Evolutionary conservation across 2,329 filamentous ascomycete species (phyloP), one percentile per base, ranked within the genome.

Genomic region (Albifimbria verrucaria): DNA sequence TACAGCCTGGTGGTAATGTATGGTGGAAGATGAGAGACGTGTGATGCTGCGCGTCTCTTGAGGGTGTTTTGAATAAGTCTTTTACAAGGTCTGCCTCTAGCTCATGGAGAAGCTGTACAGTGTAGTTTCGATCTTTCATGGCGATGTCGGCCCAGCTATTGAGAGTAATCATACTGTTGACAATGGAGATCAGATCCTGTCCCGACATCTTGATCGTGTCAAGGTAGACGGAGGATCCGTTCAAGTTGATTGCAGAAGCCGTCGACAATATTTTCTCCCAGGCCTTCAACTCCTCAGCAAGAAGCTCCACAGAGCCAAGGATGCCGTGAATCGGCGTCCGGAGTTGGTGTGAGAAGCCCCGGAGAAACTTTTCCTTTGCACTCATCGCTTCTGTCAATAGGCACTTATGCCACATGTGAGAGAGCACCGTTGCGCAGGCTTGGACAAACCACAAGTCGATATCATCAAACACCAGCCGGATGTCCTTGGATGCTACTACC

Each of bases 281-380:
- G 3, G 59, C 57, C 24, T 62, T 66, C 0, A 76, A 52, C 36
- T 77, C 75, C 51, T 77, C 75, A 0, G 67, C 68, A 1, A 77
- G 60, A 0, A 78, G 58, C 17, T 78, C 66, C 1, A 60, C 60
- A 1, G 64, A 66, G 1, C 66, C 68, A 0, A 78, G 64, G 2
- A 78, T 75, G 0, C 75, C 76, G 28, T 78, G 76, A 4, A 78
- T 76, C 0, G 76, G 76, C 1, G 76, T 78, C 36, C 76, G 68
- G 0, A 78, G 68, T 32, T 77, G 73, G 50, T 78, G 76, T 0
- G 73, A 76, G 9, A 78, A 69, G 0, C 74, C 72, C 4, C 75
- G 66, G 1, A 78, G 61, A 51, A 78, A 78, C 3, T 60, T 68
- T 2, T 77, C 73, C 50, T 77, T 77, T 0, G 73, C 72, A 12